Evolutionary conservation across 129 eudicot genomes (phyloP), one percentile per base, ranked within the genome.

Genomic region (Dittrichia graveolens): DNA sequence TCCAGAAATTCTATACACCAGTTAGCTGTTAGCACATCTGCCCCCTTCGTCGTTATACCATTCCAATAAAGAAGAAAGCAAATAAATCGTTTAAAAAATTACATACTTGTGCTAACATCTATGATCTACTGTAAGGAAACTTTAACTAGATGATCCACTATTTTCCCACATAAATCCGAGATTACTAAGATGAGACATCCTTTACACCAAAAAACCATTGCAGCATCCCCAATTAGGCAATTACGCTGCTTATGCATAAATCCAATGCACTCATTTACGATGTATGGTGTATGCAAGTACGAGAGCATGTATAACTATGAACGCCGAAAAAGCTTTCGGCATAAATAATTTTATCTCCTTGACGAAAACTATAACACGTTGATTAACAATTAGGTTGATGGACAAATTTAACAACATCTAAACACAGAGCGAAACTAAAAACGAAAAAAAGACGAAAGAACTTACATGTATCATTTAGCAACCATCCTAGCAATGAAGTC

Each of bases 401-500:
- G 52, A 35, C 46, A 0, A 13, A 6, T 10, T 41, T n/a, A 71
- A 14, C 1, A 41, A 40, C 53, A 44, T 12, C 5, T 24, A 57
- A 9, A 57, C 0, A 40, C 38, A 34, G 15, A 5, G 5, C 14
- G 13, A 37, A 73, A 60, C 38, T 44, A 5, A 35, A 56, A 65
- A 54, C 3, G n/a, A 47, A 58, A 52, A 52, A 68, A 67, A 40
- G 31, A 24, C 31, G 31, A 5, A 10, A 39, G 9, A 3, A 71
- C 85, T 69, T 74, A 79, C 83, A 58, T 40, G 60, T 9, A 48
- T 82, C 83, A 89, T 66, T 89, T 89, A 44, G 95, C 92, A 15
- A 86, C 89, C 92, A 89, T 86, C 73, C 85, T 50, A 5, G 85
- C 83, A 74, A 89, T 86, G 73, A 89, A 84, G 60, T 84, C 96